These are phyloP conservation scores for Ustilago trichophora DNA, from an alignment of 1,284 basidiomycete genomes.

Conservation along the genomic window DNA sequence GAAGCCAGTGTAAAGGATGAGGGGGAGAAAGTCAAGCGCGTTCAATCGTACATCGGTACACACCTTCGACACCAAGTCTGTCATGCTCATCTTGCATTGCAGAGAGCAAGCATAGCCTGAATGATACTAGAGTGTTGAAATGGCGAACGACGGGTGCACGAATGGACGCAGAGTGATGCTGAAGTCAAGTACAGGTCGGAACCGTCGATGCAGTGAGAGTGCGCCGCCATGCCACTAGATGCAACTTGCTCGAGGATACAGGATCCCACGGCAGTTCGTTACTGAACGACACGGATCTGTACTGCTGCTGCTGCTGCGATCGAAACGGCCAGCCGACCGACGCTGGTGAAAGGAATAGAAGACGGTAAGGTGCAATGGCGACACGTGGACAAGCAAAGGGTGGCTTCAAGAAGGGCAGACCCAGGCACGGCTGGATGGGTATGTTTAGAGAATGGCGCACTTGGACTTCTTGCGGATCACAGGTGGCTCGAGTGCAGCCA, in stretches of 20 bases:
- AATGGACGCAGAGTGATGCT: background rate
- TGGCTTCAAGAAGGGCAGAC: constrained; percentile 4
- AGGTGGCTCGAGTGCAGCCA: constrained; percentile 96
- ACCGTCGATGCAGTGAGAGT: too few relatives aligned
- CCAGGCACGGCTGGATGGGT: constrained; percentile 4
- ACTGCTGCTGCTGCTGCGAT: too few relatives aligned
- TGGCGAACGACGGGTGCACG: too few relatives aligned
- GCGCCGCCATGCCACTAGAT: too few relatives aligned
- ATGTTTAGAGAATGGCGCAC: constrained; percentile 82
- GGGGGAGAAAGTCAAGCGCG: background rate
- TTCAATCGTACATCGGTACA: background rate
- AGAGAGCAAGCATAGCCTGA: too few relatives aligned
- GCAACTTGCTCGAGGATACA: too few relatives aligned
- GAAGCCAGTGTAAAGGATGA: background rate
- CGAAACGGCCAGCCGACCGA: background rate
- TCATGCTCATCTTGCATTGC: too few relatives aligned
- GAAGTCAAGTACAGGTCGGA: too few relatives aligned
- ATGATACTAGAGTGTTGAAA: too few relatives aligned
- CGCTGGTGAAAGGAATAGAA: background rate
- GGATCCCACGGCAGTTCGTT: too few relatives aligned
- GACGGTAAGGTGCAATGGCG: background rate
- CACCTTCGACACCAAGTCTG: background rate
- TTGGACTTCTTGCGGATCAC: constrained; percentile 80
- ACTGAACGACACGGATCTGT: too few relatives aligned
- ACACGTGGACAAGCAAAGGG: background rate